Evolutionary conservation across 1,139 yeast genomes (phyloP).

Genomic region (Nakaseomyces nivariensis): DNA sequence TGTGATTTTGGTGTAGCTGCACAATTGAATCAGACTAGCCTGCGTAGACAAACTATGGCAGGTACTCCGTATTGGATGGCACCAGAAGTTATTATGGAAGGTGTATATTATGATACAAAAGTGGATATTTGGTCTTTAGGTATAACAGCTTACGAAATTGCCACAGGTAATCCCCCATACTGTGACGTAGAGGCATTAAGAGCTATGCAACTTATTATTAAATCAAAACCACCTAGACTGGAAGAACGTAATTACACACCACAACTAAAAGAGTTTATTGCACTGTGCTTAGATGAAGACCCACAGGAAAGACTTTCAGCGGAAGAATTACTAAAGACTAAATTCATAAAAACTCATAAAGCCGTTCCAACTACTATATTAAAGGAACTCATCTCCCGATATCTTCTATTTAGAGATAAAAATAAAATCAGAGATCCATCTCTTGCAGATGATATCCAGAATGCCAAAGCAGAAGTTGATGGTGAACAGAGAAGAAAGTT

Average conservation of each 20-base stretch:
- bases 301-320: slow-evolving; percentile 85
- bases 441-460: slow-evolving; percentile 27
- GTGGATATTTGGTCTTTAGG: slow-evolving; percentile 95
- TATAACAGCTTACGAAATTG: slow-evolving; percentile 85
- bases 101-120: slow-evolving; percentile 71
- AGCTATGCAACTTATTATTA: slow-evolving; percentile 89
- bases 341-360: slow-evolving; percentile 55
- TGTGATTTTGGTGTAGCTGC: slow-evolving; percentile 99
- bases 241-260: slow-evolving; percentile 83
- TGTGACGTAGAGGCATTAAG: slow-evolving; percentile 91
- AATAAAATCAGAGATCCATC: slow-evolving; percentile 41
- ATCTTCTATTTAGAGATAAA: slow-evolving; percentile 69
- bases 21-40: slow-evolving; percentile 64
- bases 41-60: slow-evolving; percentile 87
- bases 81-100: slow-evolving; percentile 94
- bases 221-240: slow-evolving; percentile 85
- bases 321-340: slow-evolving; percentile 68
- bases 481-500: slow-evolving; percentile 10
- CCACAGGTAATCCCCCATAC: slow-evolving; percentile 96
- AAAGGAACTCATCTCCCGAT: slow-evolving; percentile 71
- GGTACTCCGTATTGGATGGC: slow-evolving; percentile 99
- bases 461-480: slow-evolving; percentile 21
- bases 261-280: slow-evolving; percentile 74
- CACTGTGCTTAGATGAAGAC: slow-evolving; percentile 85
- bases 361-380: slow-evolving; percentile 50